Evolutionary conservation across 2,329 filamentous ascomycete genomes (phyloP), one percentile per base, ranked within the genome.

Genomic region (Scedosporium boydii): DNA sequence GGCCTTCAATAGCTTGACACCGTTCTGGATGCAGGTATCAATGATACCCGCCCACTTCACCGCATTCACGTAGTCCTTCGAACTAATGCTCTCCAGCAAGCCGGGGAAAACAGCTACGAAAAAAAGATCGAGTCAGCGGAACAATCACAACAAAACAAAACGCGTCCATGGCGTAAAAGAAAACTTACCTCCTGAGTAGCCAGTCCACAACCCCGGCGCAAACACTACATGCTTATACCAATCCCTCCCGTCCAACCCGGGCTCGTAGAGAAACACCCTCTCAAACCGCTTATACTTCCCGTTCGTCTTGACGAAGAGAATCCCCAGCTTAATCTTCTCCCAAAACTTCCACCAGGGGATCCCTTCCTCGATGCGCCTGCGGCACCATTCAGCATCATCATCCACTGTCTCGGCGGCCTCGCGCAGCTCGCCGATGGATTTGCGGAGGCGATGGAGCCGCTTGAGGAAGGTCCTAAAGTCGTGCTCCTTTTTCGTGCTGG

Each of bases 191-290:
- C 92, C 93, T 0, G 91, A 80, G 73, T 97, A 97, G 0, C 93
- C 93, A 0, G 91, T 96, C 91, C 92, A 96, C 58, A 93, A 73
- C 0, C 93, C 93, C 0, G 93, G 93, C 1, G 93, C 93, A 74
- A 96, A 97, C 1, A 97, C 89, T 2, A 96, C 88, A 70, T 97
- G 93, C 77, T 97, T 97, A 78, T 93, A 98, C 92, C 92, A 97
- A 26, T 79, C 78, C 64, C 93, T 80, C 1, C 86, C 85, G 71
- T 96, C 93, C 21, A 98, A 76, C 0, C 93, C 93, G 3, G 82
- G 79, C 4, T 84, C 76, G 69, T 91, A 88, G 65, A 97, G 69
- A 74, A 97, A 96, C 59, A 87, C 80, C 16, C 92, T 81, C 73
- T 98, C 93, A 0, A 98, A 76, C 7, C 80, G 78, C 80, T 96